Base-by-base conservation (phyloP, 371 early-diverging fungal genomes). In the Mucor ambiguus region DNA sequence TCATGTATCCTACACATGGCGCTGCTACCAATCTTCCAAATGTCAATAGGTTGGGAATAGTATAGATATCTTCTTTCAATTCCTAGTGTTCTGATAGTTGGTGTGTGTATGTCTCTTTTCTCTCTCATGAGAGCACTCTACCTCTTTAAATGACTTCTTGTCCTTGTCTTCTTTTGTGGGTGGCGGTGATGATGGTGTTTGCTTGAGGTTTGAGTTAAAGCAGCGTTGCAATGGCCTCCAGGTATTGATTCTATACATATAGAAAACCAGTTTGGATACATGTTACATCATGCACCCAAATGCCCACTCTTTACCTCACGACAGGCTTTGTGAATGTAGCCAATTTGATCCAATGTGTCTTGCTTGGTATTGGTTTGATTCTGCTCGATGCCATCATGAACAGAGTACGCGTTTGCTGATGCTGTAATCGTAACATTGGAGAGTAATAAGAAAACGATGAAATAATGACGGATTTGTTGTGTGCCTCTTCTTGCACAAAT, bases 1-100 rank as follows among this genome's bases (percentile, higher is more conserved):
- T 94, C 35, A 94, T 84, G 70, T 93, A 91, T 22, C 98, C 97
- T 60, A 98, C 89, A 52, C 89, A 85, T 2, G 98, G 98, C 11
- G 96, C 85, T 9, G 92, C 78, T 12, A 87, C 60, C 9, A 94
- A 71, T 33, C 97, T 87, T 11, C 90, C 75, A 61, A 93, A 77
- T 4, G 97, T 96, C 67, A 98, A 75, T 7, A 89, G 72, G 70
- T 98, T 97, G 2, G 98, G 95, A 29, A 95, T 76, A 1, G 95
- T 97, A 73, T 92, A 90, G 46, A 98, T 92, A 67, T 94, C 89
- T 75, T 96, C 96, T 59, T 72, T 74, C 9, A 69, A 43, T 60
- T 59, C 60, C 69, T 68, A 29, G 33, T 33, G 33, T 33, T 7
- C 9, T 4, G 4, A 33, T 33, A 9, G 37, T 37, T 54, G 54